These are phyloP conservation scores for Coffea eugenioides DNA, from an alignment of 257 asterid species.

Conservation along the genomic window DNA sequence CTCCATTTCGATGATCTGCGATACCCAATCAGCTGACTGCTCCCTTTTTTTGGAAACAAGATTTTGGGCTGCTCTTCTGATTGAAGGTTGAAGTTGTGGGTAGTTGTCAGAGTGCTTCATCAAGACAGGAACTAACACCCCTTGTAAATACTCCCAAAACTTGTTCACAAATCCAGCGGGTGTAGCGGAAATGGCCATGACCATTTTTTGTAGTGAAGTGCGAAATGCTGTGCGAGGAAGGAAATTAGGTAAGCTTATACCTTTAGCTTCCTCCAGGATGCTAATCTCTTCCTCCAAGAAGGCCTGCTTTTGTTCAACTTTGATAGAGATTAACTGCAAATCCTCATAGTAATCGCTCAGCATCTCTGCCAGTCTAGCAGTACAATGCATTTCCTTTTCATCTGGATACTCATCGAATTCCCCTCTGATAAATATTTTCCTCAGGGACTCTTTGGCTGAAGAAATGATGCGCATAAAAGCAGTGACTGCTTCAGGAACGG, in stretches of 20 bases:
- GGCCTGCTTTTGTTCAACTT: neutral
- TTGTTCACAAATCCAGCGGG: neutral
- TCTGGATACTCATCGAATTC: constrained; percentile 18
- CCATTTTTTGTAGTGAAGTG: neutral
- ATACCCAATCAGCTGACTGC: constrained; percentile 29
- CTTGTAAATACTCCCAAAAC: neutral
- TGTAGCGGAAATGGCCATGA: neutral
- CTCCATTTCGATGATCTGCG: constrained; percentile 20
- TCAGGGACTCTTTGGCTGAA: constrained; percentile 8
- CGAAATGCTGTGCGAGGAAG: constrained; percentile 5
- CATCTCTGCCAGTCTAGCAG: constrained; percentile 12
- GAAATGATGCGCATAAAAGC: constrained; percentile 16
- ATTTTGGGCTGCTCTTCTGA: neutral
- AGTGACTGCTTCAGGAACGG: neutral
- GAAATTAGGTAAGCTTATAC: constrained; percentile 17
- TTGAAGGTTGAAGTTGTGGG: constrained; percentile 10
- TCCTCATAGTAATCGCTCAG: neutral
- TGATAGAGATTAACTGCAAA: neutral
- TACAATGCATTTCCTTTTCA: constrained; percentile 15
- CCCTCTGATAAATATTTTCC: constrained; percentile 8
- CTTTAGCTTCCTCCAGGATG: constrained; percentile 17
- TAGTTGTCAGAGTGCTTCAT: constrained; percentile 11
- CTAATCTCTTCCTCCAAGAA: constrained; percentile 7
- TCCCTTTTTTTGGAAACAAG: constrained; percentile 20
- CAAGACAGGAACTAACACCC: neutral